Evolutionary conservation across 306 rosid species (phyloP).

Genomic region (Spatholobus suberectus): DNA sequence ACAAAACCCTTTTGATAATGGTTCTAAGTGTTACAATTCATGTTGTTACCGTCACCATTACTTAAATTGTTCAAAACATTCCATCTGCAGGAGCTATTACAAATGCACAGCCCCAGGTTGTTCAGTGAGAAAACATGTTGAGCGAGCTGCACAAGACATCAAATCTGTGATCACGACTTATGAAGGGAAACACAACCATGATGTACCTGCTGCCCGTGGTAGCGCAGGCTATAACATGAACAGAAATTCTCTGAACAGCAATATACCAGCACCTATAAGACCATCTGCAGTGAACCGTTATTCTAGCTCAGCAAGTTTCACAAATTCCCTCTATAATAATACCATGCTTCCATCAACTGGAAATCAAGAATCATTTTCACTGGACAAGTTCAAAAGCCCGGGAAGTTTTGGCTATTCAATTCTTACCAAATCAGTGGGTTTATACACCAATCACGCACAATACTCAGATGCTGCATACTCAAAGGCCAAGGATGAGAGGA

Average conservation of each 20-base stretch:
- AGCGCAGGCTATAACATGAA: slow-evolving; percentile 52
- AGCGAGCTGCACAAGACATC: slow-evolving; percentile 81
- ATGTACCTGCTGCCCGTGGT: slow-evolving; percentile 92
- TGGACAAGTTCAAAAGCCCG: slow-evolving; percentile 46
- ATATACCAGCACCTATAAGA: slow-evolving; percentile 49
- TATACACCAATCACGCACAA: slow-evolving; percentile 44
- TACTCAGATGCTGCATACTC: slow-evolving; percentile 38
- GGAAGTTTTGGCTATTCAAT: slow-evolving; percentile 41
- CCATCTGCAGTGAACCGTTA: slow-evolving; percentile 54
- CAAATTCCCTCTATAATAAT: slow-evolving; percentile 47
- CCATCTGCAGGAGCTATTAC: slow-evolving; percentile 83
- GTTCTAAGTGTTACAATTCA: slow-evolving; percentile 13
- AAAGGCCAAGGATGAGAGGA: slow-evolving; percentile 53
- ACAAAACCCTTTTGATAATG: background rate
- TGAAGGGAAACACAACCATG: slow-evolving; percentile 96
- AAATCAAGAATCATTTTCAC: slow-evolving; percentile 49
- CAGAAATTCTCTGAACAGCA: slow-evolving; percentile 41
- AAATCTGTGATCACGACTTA: slow-evolving; percentile 95
- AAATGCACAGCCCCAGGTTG: slow-evolving; percentile 85
- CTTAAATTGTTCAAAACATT: slow-evolving; percentile 24
- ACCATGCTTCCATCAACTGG: slow-evolving; percentile 37
- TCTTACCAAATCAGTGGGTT: slow-evolving; percentile 22
- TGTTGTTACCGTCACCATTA: background rate
- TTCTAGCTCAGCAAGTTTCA: slow-evolving; percentile 40
- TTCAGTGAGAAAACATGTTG: slow-evolving; percentile 93